Base-by-base conservation (phyloP, 2,329 filamentous ascomycete genomes). In the Chrysoporthe deuterocubensis region DNA sequence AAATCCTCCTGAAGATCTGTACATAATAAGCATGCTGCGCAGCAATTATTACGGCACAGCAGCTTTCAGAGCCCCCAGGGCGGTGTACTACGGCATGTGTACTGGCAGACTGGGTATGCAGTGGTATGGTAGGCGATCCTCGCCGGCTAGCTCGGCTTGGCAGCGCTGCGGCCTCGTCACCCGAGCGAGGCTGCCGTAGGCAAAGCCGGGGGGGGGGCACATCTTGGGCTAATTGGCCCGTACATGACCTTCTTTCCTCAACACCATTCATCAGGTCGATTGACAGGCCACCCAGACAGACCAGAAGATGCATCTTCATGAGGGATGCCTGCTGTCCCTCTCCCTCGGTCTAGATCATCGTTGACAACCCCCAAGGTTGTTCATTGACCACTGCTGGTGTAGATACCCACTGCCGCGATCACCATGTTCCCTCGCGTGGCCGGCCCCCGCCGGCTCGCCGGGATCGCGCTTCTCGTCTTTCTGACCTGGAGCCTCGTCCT, bases 401-500 rank as follows among this genome's bases (percentile, higher is more conserved):
- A 54, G 50, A 54, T 54, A 52, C 65, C 48, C 50, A 26, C 44
- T 9, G n/a, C 4, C 32, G 66, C 58, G 44, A 59, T 42, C 57
- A 57, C 21, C 52, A 69, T 70, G 69, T 70, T 68, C 34, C 69
- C 67, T 46, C 69, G 69, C 48, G 60, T 70, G 48, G 64, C 61
- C 34, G 61, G 69, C 40, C 67, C 67, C 13, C 70, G 62, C 50
- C 69, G 69, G 63, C 48, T 67, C 48, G 67, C 44, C 16, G 52
- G 66, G 63, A 61, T 59, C 11, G 26, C 59, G 14, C 50, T 63
- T 18, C 56, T 68, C n/a, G 66, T 67, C 42, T 48, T 71, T 32
- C 14, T 72, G 1, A 46, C 50, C 64, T 72, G 71, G 70, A 64
- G 70, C 46, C 14, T 72, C 40, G 44, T 73, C 26, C 62, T 73